These are phyloP conservation scores for Thermomucor indicae-seudaticae DNA, from an alignment of 371 early-diverging fungal genomes.

Conservation along the genomic window DNA sequence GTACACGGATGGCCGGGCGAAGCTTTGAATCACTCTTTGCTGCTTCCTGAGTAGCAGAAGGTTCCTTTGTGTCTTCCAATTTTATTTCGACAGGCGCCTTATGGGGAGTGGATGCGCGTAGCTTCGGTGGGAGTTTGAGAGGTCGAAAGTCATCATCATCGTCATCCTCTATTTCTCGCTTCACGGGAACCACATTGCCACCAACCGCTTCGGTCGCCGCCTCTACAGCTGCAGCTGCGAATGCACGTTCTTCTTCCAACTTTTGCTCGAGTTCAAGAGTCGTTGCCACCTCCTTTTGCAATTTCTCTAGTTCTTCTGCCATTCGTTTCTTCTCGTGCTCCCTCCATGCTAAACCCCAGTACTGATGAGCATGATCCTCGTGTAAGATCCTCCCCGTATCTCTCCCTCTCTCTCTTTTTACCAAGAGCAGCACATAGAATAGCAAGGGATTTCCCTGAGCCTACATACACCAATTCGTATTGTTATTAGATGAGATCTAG, in stretches of 20 bases:
- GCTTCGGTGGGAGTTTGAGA: constrained; percentile 1
- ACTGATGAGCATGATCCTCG: background rate
- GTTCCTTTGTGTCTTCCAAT: constrained; percentile 6
- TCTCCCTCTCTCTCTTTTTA: constrained; percentile 13
- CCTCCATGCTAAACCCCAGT: constrained; percentile 18
- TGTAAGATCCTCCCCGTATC: background rate
- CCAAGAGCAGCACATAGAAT: constrained; percentile 50
- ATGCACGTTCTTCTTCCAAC: background rate
- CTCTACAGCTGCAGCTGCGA: background rate
- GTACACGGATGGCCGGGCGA: constrained; percentile 1
- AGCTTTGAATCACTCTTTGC: background rate
- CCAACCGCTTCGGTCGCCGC: background rate
- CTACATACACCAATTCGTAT: constrained; percentile 17
- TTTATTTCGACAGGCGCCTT: background rate
- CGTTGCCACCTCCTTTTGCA: background rate
- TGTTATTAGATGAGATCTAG: background rate
- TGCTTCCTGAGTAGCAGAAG: constrained; percentile 8
- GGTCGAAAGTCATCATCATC: constrained; percentile 29
- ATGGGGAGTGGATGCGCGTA: background rate
- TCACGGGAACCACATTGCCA: too few species aligned
- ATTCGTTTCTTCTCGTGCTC: constrained; percentile 13
- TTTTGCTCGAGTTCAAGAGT: background rate
- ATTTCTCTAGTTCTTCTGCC: constrained; percentile 1
- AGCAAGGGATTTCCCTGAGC: constrained; percentile 58
- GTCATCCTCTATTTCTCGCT: background rate